Evolutionary conservation across 2,329 filamentous ascomycete species (phyloP), one percentile per base, ranked within the genome.

Genomic region (Aspergillus oerlinghausenensis): DNA sequence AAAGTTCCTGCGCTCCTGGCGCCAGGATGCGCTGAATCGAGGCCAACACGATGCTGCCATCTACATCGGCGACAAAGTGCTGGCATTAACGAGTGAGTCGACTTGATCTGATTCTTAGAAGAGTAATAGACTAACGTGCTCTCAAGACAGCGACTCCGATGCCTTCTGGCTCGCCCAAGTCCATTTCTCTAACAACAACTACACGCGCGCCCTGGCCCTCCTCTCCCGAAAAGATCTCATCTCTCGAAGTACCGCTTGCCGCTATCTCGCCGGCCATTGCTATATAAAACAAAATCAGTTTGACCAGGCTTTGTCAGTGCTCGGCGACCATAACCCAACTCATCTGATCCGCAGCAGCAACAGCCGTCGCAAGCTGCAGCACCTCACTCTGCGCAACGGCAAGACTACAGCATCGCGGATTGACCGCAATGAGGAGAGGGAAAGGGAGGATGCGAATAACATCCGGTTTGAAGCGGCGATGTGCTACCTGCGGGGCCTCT

Each of bases 161-260:
- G 93, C 92, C 43, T 96, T 96, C 71, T 97, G 92, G 88, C 87
- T 99, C 47, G 94, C 94, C n/a, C 93, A 97, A 76, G 91, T 96
- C 40, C 93, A 99, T 75, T 99, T 97, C 77, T 89, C 88, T 52
- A 94, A 91, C 50, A 92, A 91, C 66, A 96, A 97, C 79, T 97
- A 96, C 74, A 94, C 89, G 8, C 89, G 94, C 67, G 92, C 94
- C 2, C 88, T 96, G 67, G 84, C 90, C 25, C 89, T 97, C 63
- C 85, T 99, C 60, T 85, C 87, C 29, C 88, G 90, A 67, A 88
- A 92, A 72, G 89, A 95, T 72, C 84, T 97, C 60, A 84, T 94
- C 65, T 77, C 84, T 48, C 86, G 89, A 65, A 97, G 89, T 67
- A 84, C 92, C 1, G 90, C 92, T 52, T 97, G 93, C 72, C 87